A percentile compares a stretch with the other conserved stretches of the same genome.
phyloP scores from a whole-genome alignment of 2,329 filamentous ascomycete genomes.

The Aspergillus versicolor region DNA sequence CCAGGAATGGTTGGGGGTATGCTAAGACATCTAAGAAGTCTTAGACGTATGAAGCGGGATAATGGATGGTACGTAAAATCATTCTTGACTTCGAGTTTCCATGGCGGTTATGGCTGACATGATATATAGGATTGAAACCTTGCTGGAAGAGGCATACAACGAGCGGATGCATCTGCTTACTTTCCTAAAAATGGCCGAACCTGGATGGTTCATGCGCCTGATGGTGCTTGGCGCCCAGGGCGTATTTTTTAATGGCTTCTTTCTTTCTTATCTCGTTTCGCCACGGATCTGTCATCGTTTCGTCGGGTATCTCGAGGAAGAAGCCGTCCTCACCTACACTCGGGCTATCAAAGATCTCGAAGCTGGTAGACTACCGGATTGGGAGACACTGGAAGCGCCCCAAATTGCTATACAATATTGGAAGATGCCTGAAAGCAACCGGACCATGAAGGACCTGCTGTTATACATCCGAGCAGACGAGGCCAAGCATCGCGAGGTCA shows the following conservation, averaged over 20 bases:
- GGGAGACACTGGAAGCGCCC: conserved; percentile 75
- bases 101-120: neutral
- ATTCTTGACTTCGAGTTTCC: neutral
- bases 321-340: conserved; percentile 94
- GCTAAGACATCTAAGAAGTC: conserved; percentile 81
- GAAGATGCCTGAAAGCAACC: conserved; percentile 82
- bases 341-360: conserved; percentile 86
- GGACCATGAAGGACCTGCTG: conserved; percentile 81
- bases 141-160: conserved; percentile 88
- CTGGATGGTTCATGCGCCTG: conserved; percentile 84
- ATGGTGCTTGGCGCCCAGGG: conserved; percentile 92
- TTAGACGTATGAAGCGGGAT: conserved; percentile 83
- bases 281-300: conserved; percentile 91
- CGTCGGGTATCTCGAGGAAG: conserved; percentile 95
- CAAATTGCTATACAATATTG: conserved; percentile 91
- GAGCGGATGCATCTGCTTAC: conserved; percentile 91
- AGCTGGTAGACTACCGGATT: conserved; percentile 75
- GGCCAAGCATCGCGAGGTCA: conserved; percentile 87
- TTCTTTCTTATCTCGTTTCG: conserved; percentile 81
- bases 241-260: conserved; percentile 94
- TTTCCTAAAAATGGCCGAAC: conserved; percentile 87
- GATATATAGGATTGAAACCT: conserved; percentile 72
- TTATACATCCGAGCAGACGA: conserved; percentile 89
- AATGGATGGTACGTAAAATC: conserved; percentile 70
- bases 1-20: conserved; percentile 97